Percentiles rank a stretch among this genome's conserved stretches.
Conservation (phyloP, 768 basidiomycete genomes). For the Xanthoconium stramineum region DNA sequence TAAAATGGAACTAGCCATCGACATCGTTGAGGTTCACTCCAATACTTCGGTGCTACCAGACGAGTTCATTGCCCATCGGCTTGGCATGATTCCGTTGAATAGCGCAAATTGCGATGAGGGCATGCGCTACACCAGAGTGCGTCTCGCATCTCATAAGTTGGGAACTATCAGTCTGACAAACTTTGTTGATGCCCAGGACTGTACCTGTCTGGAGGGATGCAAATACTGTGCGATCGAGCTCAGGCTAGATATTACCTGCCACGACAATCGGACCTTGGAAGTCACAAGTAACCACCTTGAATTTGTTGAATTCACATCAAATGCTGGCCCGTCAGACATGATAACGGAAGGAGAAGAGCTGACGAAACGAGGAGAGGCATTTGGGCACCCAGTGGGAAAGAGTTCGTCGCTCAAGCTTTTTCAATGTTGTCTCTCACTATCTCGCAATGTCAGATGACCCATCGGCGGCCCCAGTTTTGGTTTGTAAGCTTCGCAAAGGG, state of each 20-base stretch:
- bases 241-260: slow-evolving; percentile 72
- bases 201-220: slow-evolving; percentile 83
- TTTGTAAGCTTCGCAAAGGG: slow-evolving; percentile 91
- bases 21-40: slow-evolving; percentile 88
- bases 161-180: background rate
- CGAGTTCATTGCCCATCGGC: slow-evolving; percentile 94
- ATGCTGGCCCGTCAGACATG: slow-evolving; percentile 35
- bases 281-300: slow-evolving; percentile 87
- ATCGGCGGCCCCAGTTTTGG: slow-evolving; percentile 64
- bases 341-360: slow-evolving; percentile 61
- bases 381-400: slow-evolving; percentile 85
- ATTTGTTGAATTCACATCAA: slow-evolving; percentile 41
- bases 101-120: slow-evolving; percentile 88
- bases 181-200: slow-evolving; percentile 61
- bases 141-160: slow-evolving; percentile 22
- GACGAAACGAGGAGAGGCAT: slow-evolving; percentile 65
- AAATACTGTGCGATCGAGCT: slow-evolving; percentile 82
- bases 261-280: slow-evolving; percentile 71
- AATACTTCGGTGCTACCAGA: slow-evolving; percentile 95
- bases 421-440: slow-evolving; percentile 5
- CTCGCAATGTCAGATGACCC: slow-evolving; percentile 50
- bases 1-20: slow-evolving; percentile 65
- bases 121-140: slow-evolving; percentile 73
- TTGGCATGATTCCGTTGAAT: slow-evolving; percentile 90
- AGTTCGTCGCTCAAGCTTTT: slow-evolving; percentile 41